Percentiles rank a stretch among this genome's conserved stretches.
phyloP scores from a whole-genome alignment of 331 rosid species.

The Stylosanthes scabra region DNA sequence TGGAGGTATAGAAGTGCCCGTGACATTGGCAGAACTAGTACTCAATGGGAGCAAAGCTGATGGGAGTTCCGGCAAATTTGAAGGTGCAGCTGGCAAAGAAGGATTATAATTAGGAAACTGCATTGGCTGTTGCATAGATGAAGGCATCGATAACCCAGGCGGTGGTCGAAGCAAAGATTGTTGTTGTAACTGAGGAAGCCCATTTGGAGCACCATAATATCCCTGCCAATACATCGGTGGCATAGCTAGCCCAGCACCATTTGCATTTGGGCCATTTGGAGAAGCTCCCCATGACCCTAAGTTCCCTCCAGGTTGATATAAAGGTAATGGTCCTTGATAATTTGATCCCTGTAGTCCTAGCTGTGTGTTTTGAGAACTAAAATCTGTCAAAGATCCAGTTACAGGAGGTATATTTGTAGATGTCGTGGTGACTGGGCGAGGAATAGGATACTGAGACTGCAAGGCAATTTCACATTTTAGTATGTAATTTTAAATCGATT shows the following conservation, averaged over 20 bases:
- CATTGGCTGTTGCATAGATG: constrained; percentile 79
- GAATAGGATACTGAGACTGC: constrained; percentile 75
- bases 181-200: constrained; percentile 81
- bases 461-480: constrained; percentile 39
- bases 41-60: constrained; percentile 56
- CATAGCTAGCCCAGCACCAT: constrained; percentile 76
- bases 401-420: constrained; percentile 65
- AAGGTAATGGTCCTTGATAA: constrained; percentile 75
- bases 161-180: constrained; percentile 84
- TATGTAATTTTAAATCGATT: constrained; percentile 6
- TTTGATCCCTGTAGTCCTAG: constrained; percentile 71
- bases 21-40: constrained; percentile 49
- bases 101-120: constrained; percentile 66
- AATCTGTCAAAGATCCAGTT: constrained; percentile 69
- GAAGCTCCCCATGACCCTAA: constrained; percentile 84
- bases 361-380: constrained; percentile 57
- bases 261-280: constrained; percentile 67
- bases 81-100: constrained; percentile 62
- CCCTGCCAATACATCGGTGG: constrained; percentile 99
- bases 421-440: constrained; percentile 60
- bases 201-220: constrained; percentile 84
- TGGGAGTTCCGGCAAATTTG: constrained; percentile 65
- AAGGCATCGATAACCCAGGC: constrained; percentile 78
- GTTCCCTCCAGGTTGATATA: constrained; percentile 89
- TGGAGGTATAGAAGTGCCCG: constrained; percentile 49